Evolutionary conservation across 2,329 filamentous ascomycete species (phyloP), one percentile per base, ranked within the genome.

Genomic region (Colletotrichum sp.): DNA sequence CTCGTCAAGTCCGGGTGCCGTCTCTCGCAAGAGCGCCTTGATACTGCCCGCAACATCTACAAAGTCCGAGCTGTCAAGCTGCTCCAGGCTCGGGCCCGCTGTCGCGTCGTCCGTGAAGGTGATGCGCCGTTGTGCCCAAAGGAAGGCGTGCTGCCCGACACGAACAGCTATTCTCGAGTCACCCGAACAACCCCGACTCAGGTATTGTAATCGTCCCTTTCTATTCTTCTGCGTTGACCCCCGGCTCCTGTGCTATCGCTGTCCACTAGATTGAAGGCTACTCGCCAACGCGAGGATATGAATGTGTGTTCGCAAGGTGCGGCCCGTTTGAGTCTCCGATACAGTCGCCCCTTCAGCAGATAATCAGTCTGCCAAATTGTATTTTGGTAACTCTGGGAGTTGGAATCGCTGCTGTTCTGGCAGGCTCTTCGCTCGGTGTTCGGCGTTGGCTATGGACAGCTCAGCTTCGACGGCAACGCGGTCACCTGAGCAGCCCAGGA

Each of bases 121-220:
- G 9, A 21, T 49, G 6, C 9, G 18, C 3, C 39, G 9, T 3
- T 49, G 9, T 9, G 39, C 3, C 39, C 18, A 6, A 6, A 6
- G 18, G 18, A 49, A 49, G 5, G 18, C 1, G 18, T 49, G 0
- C 39, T n/a, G 16, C 39, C 0, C 39, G 39, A 44, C 18, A 0
- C 6, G 5, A 44, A n/a, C 39, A 44, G 0, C 8, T 6, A 1
- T 44, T 44, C 5, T 44, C 36, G 36, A n/a, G 5, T 10, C 36
- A 5, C 36, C 36, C 8, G 5, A 44, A 18, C 0, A 1, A 0
- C 8, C 36, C 8, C 36, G 2, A 18, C 0, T 49, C 3, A 49
- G 0, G 4, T 49, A n/a, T n/a, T 49, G 5, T 2, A 3, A 12
- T 49, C 9, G 39, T 0, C 4, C 0, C 9, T 44, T 44, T 44